Base-by-base conservation (phyloP, 805 yeast genomes). In the Suhomyces vadensis region DNA sequence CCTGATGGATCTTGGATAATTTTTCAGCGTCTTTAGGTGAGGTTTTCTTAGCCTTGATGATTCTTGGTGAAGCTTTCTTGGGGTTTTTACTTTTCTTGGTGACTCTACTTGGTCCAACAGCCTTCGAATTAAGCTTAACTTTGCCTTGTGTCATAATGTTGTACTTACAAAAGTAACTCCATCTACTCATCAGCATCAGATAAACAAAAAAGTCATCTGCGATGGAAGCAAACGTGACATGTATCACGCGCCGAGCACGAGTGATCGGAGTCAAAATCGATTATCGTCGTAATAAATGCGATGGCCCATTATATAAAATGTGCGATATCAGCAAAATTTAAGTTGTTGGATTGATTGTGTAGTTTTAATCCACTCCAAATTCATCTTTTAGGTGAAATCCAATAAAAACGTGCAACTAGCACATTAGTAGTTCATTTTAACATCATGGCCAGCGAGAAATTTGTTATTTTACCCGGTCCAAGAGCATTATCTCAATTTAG, bases 401-500 rank as follows among this genome's bases (percentile, higher is more conserved):
- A 27, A 29, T 29, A 13, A 29, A 29, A 29, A 29, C 33, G 33
- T 29, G 33, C 33, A 29, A n/a, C 6, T 29, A 29, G 33, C 33
- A 29, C 33, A 29, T 7, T 29, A 29, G 33, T 29, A 29, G 33
- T 29, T 29, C 10, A 27, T 27, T n/a, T n/a, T 16, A n/a, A 13
- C 33, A 35, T 39, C 33, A 54, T 54, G 58, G 52, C 33, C 33
- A 29, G 10, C 37, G 37, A 55, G 17, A 31, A 49, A 23, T 71
- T 71, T 48, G 64, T 71, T 52, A 56, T 69, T 49, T 74, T 89
- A 53, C 85, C 96, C 37, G 99, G 99, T 46, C 95, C 97, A 39
- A 79, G 78, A 60, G 97, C 97, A 50, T 75, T 90, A 61, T 91
- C 98, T 41, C 78, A 79, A 40, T 92, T 92, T 67, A 81, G 98